A percentile compares a stretch with the other conserved stretches of the same genome.
These are phyloP conservation scores for Eutrema yunnanense DNA, from an alignment of 345 rosid species.

Conservation along the genomic window DNA sequence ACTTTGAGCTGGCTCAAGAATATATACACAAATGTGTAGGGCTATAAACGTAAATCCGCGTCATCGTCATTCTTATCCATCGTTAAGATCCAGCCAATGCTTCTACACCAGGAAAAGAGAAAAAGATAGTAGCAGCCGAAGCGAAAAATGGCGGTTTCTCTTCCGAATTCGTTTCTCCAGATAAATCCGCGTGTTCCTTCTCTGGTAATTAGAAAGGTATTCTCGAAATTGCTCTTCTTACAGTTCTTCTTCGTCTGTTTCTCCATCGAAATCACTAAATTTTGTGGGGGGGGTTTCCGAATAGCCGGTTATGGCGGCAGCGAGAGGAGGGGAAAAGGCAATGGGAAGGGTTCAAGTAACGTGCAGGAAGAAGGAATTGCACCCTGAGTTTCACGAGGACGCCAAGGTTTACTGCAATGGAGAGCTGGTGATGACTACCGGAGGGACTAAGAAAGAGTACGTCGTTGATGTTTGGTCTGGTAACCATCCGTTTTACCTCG, in stretches of 20 bases:
- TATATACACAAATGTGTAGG: not conserved
- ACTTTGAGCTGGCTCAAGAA: no score
- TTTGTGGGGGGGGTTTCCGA: not conserved
- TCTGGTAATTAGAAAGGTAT: slow-evolving; percentile 40
- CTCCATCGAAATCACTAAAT: not conserved
- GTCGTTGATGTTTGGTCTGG: slow-evolving; percentile 96
- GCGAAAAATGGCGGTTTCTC: slow-evolving; percentile 52
- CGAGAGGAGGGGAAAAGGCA: slow-evolving; percentile 1
- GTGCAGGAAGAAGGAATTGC: slow-evolving; percentile 81
- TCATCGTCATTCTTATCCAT: slow-evolving; percentile 4
- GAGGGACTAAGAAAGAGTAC: slow-evolving; percentile 86
- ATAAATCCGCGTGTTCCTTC: slow-evolving; percentile 39
- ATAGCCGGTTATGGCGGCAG: slow-evolving; percentile 21
- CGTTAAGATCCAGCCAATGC: not conserved
- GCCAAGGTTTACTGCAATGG: slow-evolving; percentile 87
- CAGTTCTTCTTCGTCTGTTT: not conserved
- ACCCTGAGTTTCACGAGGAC: slow-evolving; percentile 68
- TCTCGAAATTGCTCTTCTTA: not conserved
- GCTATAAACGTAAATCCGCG: not conserved
- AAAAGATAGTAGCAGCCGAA: not conserved
- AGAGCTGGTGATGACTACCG: slow-evolving; percentile 91
- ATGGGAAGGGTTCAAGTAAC: slow-evolving; percentile 35
- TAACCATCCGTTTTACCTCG: slow-evolving; percentile 90
- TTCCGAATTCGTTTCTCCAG: slow-evolving; percentile 67
- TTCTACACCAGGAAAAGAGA: not conserved